Evolutionary conservation across 768 basidiomycete genomes (phyloP).

Genomic region (Pleurotus sapidus): DNA sequence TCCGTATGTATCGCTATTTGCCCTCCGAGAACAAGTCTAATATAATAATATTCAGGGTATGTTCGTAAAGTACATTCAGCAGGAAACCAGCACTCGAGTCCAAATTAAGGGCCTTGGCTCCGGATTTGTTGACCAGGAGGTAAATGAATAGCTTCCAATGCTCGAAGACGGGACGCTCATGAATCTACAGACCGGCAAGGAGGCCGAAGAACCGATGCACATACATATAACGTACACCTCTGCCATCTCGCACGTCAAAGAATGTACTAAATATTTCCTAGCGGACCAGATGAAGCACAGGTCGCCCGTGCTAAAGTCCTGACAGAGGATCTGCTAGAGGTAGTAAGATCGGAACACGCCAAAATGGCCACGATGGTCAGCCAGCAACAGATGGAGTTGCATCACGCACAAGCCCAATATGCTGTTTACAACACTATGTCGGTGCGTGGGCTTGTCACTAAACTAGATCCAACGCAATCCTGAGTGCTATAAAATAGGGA

Average conservation of each 20-base stretch:
- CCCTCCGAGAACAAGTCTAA: not conserved
- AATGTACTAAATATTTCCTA: constrained; percentile 11
- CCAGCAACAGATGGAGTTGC: constrained; percentile 85
- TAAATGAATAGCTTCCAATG: not conserved
- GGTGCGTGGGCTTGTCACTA: constrained; percentile 35
- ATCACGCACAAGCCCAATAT: constrained; percentile 80
- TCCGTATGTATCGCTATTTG: constrained; percentile 47
- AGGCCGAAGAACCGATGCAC: constrained; percentile 88
- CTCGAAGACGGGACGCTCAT: not conserved
- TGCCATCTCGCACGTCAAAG: constrained; percentile 5
- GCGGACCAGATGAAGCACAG: constrained; percentile 84
- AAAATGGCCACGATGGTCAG: constrained; percentile 66
- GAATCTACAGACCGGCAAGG: constrained; percentile 63
- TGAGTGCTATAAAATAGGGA: constrained; percentile 23
- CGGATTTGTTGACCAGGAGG: constrained; percentile 78
- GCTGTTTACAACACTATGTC: constrained; percentile 66
- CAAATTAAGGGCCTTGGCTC: constrained; percentile 96
- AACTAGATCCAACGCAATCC: not conserved
- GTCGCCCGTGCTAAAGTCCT: constrained; percentile 83
- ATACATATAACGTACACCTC: constrained; percentile 82
- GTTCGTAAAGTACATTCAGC: constrained; percentile 98
- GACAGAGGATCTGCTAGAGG: constrained; percentile 85
- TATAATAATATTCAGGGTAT: constrained; percentile 6
- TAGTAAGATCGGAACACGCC: constrained; percentile 84
- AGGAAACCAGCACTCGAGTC: constrained; percentile 92